Evolutionary conservation across 225 moss, liverwort and hornwort species (phyloP), one percentile per base, ranked within the genome.

Genomic region (Physcomitrellopsis africana): DNA sequence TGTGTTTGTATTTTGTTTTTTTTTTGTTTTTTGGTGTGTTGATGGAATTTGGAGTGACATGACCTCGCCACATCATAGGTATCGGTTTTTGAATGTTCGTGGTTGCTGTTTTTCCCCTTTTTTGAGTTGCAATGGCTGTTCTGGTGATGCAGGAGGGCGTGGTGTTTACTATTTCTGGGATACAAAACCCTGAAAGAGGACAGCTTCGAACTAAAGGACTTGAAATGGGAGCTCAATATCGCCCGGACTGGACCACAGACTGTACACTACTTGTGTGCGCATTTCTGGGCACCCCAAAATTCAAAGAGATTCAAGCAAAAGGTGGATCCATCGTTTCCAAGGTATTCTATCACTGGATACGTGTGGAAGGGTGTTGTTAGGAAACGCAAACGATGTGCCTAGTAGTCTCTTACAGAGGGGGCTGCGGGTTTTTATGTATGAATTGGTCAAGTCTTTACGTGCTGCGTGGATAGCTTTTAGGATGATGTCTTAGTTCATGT

Each of bases 181-280:
- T 95, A 46, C 85, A 89, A 75, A 95, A 95, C 79, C 95, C 95
- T 45, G 95, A 91, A 69, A 86, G 91, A 72, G 79, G 80, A 19
- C 80, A 88, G 27, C 75, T 95, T 58, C 85, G 93, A 69, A 73
- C 60, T 29, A 76, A 87, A 88, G 92, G 79, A 65, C 76, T 93
- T 53, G 84, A 89, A 60, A 91, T 95, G 93, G 95, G 95, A 47
- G 93, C 86, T 16, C 80, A 85, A 22, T 95, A 89, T 78, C 84
- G 81, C 56, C 81, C 87, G 1, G 83, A 87, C 68, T 95, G 95
- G 95, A 85, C 82, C 80, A 53, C 75, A 74, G 93, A 95, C 52
- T 95, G 88, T 81, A 91, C 95, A 57, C 76, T 95, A 20, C 91
- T 95, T 51, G 83, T 93, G 57, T 89, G 93, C 72, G 85, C 88